Percentiles rank a stretch among this genome's conserved stretches.
Conservation (phyloP, 1,284 basidiomycete genomes). For the Ganoderma leucocontextum region DNA sequence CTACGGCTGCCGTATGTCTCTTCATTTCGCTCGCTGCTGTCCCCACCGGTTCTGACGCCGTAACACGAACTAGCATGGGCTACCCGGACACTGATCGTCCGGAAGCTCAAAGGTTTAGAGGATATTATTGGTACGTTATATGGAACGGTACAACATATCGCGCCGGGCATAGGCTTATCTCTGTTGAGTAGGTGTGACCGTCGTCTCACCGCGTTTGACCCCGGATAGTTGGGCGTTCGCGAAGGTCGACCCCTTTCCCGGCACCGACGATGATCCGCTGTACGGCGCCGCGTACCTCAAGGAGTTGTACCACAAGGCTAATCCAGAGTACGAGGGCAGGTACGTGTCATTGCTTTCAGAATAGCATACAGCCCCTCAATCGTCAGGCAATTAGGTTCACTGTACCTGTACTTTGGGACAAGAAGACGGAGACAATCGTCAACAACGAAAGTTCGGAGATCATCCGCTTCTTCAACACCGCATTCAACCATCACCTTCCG, state of each 20-base stretch:
- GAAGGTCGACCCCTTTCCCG: slow-evolving; percentile 72
- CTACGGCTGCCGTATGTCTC: slow-evolving; percentile 74
- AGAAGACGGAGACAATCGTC: slow-evolving; percentile 88
- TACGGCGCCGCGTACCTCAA: slow-evolving; percentile 78
- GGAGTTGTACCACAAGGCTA: slow-evolving; percentile 86
- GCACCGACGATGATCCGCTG: slow-evolving; percentile 76
- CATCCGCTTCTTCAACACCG: slow-evolving; percentile 90
- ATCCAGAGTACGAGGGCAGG: slow-evolving; percentile 77
- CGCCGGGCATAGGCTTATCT: background rate
- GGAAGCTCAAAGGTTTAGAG: slow-evolving; percentile 93
- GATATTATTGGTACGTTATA: slow-evolving; percentile 72
- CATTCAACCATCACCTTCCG: slow-evolving; percentile 81
- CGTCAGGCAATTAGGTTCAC: slow-evolving; percentile 61
- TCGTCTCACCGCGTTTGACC: slow-evolving; percentile 72
- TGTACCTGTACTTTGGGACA: slow-evolving; percentile 95
- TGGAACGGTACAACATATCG: background rate
- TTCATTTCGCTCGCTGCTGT: background rate
- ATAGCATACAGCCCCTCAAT: slow-evolving; percentile 81
- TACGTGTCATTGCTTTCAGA: slow-evolving; percentile 33
- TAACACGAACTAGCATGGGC: slow-evolving; percentile 79
- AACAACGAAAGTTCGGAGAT: slow-evolving; percentile 97
- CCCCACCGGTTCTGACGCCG: background rate
- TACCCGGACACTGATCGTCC: slow-evolving; percentile 87
- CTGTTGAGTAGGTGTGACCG: slow-evolving; percentile 16
- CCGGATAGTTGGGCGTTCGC: slow-evolving; percentile 93